phyloP scores from a whole-genome alignment of 208 protist genomes.

The Trichomonas gallinae region DNA sequence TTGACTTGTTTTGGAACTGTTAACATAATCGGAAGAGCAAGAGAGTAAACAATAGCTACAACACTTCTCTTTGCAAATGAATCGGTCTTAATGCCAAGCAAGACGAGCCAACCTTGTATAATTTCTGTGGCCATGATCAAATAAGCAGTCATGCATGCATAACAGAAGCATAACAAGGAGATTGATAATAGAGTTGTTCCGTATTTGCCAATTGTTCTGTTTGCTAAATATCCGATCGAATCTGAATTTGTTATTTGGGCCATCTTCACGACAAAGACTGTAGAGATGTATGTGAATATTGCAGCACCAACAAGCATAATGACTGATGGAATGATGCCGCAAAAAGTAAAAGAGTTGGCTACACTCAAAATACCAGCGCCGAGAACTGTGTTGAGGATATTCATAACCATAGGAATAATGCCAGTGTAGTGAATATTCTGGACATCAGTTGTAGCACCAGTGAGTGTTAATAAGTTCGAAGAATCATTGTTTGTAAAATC shows the following conservation, averaged over 20 bases:
- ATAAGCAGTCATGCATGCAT: not conserved
- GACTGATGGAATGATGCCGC: not conserved
- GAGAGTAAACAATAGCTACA: not conserved
- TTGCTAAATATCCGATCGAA: not conserved
- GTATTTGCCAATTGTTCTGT: not conserved
- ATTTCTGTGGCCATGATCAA: not conserved
- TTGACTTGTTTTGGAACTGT: not conserved
- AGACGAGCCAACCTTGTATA: not conserved
- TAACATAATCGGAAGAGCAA: not conserved
- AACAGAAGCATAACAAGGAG: not conserved
- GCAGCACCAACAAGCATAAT: not conserved
- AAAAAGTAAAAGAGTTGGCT: not conserved
- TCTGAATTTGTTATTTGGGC: not conserved
- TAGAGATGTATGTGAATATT: not conserved
- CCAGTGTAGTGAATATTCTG: not conserved
- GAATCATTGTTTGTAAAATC: not conserved
- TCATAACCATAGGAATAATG: not conserved
- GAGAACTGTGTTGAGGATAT: not conserved
- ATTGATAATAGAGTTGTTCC: not conserved
- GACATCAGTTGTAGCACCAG: not conserved
- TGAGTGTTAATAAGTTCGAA: not conserved
- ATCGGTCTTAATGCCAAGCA: not conserved
- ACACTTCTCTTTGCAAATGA: not conserved
- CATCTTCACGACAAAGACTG: not conserved
- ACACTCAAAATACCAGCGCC: slow-evolving; percentile 1